A percentile compares a stretch with the other conserved stretches of the same genome.
These are phyloP conservation scores for Agastache rugosa DNA, from an alignment of 257 asterid species.

Conservation along the genomic window DNA sequence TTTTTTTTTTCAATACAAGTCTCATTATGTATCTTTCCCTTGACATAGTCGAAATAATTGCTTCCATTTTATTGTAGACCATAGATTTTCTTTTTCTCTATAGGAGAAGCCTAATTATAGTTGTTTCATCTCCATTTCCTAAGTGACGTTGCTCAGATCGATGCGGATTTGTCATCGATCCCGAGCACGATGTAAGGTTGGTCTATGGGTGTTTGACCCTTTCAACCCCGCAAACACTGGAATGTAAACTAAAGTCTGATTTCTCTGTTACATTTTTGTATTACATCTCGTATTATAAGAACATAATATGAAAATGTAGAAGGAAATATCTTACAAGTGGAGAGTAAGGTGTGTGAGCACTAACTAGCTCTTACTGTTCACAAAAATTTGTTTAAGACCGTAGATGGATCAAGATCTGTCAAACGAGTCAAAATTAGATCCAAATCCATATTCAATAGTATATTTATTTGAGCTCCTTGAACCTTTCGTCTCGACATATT, in stretches of 20 bases:
- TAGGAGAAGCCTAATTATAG: neutral
- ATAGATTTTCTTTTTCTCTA: conserved; percentile 2
- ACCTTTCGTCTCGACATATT: too few species aligned
- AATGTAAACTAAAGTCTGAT: too few species aligned
- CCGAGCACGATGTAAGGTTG: too few species aligned
- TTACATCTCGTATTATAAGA: neutral
- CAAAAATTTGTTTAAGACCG: too few species aligned
- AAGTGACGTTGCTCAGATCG: neutral
- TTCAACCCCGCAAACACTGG: too few species aligned
- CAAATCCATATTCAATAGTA: too few species aligned
- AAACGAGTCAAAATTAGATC: neutral
- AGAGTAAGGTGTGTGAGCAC: too few species aligned
- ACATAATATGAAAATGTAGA: neutral
- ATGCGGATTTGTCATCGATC: too few species aligned
- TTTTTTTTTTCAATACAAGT: neutral
- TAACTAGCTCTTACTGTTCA: too few species aligned
- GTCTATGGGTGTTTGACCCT: too few species aligned
- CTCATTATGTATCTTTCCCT: conserved; percentile 27
- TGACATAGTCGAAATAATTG: conserved; percentile 6
- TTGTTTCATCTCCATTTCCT: neutral
- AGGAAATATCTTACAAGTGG: neutral
- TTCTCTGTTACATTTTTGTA: too few species aligned
- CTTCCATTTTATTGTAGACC: neutral
- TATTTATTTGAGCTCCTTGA: too few species aligned
- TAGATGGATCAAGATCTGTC: neutral